Evolutionary conservation across 192 early-diverging fungal genomes (phyloP).

Genomic region (Kickxella alabastrina): DNA sequence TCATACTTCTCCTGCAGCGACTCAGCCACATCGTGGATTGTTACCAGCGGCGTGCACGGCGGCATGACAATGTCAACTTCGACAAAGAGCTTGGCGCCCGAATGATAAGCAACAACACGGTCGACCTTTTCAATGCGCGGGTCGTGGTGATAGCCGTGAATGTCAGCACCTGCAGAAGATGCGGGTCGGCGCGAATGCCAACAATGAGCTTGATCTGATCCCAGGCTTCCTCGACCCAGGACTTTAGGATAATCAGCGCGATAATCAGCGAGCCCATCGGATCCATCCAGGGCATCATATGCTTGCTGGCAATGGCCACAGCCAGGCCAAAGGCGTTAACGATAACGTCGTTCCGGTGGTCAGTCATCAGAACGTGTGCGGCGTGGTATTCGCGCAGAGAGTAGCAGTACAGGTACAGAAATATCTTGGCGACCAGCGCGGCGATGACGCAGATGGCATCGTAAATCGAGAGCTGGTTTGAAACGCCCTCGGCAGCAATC

Average conservation of each 20-base stretch:
- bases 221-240: conserved; percentile 64
- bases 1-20: conserved; percentile 86
- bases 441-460: conserved; percentile 54
- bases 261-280: conserved; percentile 67
- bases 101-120: conserved; percentile 80
- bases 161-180: conserved; percentile 76
- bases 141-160: conserved; percentile 83
- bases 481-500: conserved; percentile 30
- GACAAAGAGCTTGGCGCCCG: conserved; percentile 85
- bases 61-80: conserved; percentile 96
- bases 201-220: conserved; percentile 76
- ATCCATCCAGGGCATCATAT: conserved; percentile 65
- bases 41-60: conserved; percentile 69
- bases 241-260: conserved; percentile 63
- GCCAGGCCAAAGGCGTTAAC: conserved; percentile 69
- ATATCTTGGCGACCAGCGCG: conserved; percentile 61
- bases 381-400: conserved; percentile 54
- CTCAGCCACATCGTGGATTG: conserved; percentile 92
- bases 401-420: conserved; percentile 68
- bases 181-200: conserved; percentile 75
- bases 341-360: conserved; percentile 73
- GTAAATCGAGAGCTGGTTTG: conserved; percentile 46
- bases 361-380: conserved; percentile 62
- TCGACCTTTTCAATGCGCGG: conserved; percentile 66
- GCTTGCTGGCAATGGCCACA: conserved; percentile 60